Evolutionary conservation across 176 grass and related monocot genomes (phyloP), one percentile per base, ranked within the genome.

Genomic region (Carex littledalei): DNA sequence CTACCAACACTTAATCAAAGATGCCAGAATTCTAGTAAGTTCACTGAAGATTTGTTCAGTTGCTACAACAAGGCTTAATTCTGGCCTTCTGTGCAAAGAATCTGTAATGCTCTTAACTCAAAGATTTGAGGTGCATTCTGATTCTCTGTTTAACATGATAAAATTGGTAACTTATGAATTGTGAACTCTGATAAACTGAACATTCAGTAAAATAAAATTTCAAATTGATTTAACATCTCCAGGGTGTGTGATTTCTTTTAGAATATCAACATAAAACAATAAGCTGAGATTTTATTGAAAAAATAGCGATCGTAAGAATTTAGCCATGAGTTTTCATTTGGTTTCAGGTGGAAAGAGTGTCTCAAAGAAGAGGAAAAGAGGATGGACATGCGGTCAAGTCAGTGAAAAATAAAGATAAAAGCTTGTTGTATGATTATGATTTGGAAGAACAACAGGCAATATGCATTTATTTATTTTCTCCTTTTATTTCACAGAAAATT

Each of bases 351-450:
- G 43, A 68, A 35, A 83, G 17, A 24, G 6, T 83, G 63, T 83
- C 60, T 68, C 81, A 65, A 29, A 67, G 64, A 83, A 83, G 64
- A 45, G 81, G 62, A 45, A 83, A 83, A 68, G 81, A 83, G 20
- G 81, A 83, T 18, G 62, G 60, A 18, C 45, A 43, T 54, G 41
- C 32, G 37, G 81, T 53, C 35, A 83, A 67, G 64, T 83, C 81
- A 20, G 20, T 67, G 81, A 67, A 68, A 68, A 67, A 54, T 35
- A 83, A 83, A 83, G 60, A 83, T 14, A 83, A 83, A 35, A 24
- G 61, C 63, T 83, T 67, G 20, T 68, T 83, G 63, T 53, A 67
- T 83, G 81, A 83, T 54, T 83, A 35, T 34, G 45, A 83, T 54
- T 67, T 66, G 43, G 26, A 83, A 67, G 63, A 81, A 45, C 35